phyloP scores from a whole-genome alignment of 371 early-diverging fungal species.

The Fennellomyces sp. region DNA sequence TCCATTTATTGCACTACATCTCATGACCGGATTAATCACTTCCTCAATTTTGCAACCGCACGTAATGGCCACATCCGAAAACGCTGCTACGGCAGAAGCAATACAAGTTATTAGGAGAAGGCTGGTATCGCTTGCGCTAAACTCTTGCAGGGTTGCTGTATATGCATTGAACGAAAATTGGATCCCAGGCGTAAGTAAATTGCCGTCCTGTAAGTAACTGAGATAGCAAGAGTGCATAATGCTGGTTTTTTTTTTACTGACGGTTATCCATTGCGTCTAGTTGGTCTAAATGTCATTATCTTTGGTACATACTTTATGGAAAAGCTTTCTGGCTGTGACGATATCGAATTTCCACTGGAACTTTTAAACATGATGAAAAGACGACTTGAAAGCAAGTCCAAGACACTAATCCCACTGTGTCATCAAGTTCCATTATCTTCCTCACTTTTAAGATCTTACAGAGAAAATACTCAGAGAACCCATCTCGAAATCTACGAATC shows the following conservation, averaged over 20 bases:
- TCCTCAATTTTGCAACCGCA: background rate
- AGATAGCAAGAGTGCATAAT: too few relatives aligned
- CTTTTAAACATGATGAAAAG: too few relatives aligned
- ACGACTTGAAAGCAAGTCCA: too few relatives aligned
- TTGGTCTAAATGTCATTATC: background rate
- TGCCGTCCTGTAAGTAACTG: background rate
- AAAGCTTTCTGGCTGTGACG: too few relatives aligned
- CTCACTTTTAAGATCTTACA: too few relatives aligned
- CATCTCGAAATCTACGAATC: too few relatives aligned
- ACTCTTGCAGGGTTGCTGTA: background rate
- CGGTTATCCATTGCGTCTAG: too few relatives aligned
- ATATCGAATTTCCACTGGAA: too few relatives aligned
- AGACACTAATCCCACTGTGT: too few relatives aligned
- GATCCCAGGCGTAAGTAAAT: background rate
- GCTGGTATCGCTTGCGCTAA: background rate
- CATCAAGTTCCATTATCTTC: too few relatives aligned
- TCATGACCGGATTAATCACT: background rate
- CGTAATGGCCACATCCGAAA: background rate
- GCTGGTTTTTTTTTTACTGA: too few relatives aligned
- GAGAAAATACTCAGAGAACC: too few relatives aligned
- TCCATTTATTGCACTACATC: background rate
- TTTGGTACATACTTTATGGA: background rate
- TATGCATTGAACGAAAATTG: background rate
- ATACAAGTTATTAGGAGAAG: background rate
- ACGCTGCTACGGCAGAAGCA: background rate